Conservation (phyloP, 2,329 filamentous ascomycete genomes). For the Epichloe typhina region DNA sequence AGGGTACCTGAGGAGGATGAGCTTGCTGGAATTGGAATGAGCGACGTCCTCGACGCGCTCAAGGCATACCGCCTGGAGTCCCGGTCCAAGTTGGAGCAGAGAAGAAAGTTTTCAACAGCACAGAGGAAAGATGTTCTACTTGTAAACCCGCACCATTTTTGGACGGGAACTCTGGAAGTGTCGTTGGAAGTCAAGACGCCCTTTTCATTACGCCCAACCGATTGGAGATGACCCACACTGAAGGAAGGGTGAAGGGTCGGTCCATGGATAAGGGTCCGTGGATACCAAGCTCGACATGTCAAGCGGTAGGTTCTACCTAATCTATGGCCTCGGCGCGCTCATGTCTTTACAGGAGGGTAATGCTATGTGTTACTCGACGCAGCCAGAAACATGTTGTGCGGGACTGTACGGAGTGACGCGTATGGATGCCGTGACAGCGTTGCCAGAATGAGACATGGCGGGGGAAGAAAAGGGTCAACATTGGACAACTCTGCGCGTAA, state of each 20-base stretch:
- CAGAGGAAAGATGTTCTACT: conserved; percentile 4
- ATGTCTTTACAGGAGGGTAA: no score
- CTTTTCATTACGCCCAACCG: not conserved
- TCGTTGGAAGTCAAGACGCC: conserved; percentile 4
- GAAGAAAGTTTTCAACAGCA: conserved; percentile 7
- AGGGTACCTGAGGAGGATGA: conserved; percentile 16
- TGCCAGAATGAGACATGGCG: not conserved
- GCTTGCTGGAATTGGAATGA: conserved; percentile 21
- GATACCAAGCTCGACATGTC: no score
- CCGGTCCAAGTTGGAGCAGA: conserved; percentile 15
- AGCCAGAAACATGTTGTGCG: no score
- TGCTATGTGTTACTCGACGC: not conserved
- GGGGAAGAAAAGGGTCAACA: not conserved
- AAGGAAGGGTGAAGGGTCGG: not conserved
- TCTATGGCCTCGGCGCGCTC: no score
- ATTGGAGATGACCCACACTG: not conserved
- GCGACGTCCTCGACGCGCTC: conserved; percentile 29
- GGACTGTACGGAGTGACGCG: no score
- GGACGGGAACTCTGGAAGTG: conserved; percentile 27
- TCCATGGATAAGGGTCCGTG: not conserved
- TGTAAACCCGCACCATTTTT: conserved; percentile 22
- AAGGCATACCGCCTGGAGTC: conserved; percentile 25
- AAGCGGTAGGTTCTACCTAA: no score
- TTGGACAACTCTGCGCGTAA: not conserved
- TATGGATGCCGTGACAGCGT: not conserved